These are phyloP conservation scores for Schizophyllum amplum DNA, from an alignment of 1,284 basidiomycete species.

Conservation along the genomic window DNA sequence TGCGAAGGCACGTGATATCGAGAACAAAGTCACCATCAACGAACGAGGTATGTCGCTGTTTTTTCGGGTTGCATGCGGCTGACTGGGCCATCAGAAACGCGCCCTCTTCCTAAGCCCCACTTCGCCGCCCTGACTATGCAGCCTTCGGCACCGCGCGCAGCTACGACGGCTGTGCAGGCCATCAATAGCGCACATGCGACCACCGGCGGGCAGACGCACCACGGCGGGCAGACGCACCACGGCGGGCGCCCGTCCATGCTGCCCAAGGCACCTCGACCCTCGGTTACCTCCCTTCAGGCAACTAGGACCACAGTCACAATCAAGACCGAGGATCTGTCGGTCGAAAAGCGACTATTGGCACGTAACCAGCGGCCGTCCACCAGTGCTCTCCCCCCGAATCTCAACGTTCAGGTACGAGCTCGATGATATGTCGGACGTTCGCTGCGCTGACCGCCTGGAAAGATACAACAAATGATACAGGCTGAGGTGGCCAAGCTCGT, in stretches of 20 bases:
- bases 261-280: not conserved
- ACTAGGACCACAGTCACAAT: not conserved
- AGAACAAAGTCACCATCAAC: conserved; percentile 70
- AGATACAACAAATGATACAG: conserved; percentile 34
- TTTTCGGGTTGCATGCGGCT: not conserved
- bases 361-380: not conserved
- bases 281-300: not conserved
- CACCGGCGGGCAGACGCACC: not conserved
- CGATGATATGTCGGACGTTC: conserved; percentile 52
- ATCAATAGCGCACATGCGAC: conserved; percentile 7
- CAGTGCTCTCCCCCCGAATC: not conserved
- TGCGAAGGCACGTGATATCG: conserved; percentile 69
- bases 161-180: conserved; percentile 30
- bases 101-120: conserved; percentile 37
- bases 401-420: not conserved
- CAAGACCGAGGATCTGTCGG: not conserved
- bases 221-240: not conserved
- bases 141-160: conserved; percentile 36
- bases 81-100: not conserved
- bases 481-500: conserved; percentile 60
- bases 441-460: not conserved
- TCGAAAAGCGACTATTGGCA: not conserved
- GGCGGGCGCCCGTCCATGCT: not conserved
- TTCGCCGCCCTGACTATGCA: conserved; percentile 48
- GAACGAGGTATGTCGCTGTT: conserved; percentile 30